Base-by-base conservation (phyloP, 75 land plant species). In the Ceratopteris richardii region DNA sequence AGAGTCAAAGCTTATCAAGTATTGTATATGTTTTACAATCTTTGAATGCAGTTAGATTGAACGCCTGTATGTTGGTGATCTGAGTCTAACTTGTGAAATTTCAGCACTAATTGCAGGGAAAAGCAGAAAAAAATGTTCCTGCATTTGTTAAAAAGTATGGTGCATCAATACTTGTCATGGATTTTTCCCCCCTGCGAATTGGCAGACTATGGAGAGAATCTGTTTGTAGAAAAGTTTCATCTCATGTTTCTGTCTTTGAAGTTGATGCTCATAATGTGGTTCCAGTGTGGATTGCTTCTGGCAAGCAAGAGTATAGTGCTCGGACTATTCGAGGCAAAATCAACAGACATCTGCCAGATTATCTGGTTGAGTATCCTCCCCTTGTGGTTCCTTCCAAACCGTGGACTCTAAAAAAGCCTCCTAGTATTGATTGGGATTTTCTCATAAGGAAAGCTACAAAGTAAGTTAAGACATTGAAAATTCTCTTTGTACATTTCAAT, bases 231-330 rank as follows among this genome's bases (percentile, higher is more conserved):
- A 64, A 79, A 54, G 65, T 81, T 24, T 52, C 61, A 24, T 65
- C 62, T 31, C 51, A 62, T 31, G 68, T 82, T 26, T 31, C 78
- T 18, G 72, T 94, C 16, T 82, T 79, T 58, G 94, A 89, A 74
- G 96, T 94, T 31, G 98, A 94, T 77, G 96, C 98, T 9, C 98
- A 94, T 62, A 94, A 94, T 53, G 70, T 94, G 2, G 96, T 94
- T 5, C 98, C 98, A 14, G 66, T 86, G 24, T 94, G 98, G 98
- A 60, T 65, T 19, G 98, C 98, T 28, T 94, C 96, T 0, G 72
- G 65, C 14, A 89, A 86, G 64, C 66, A 86, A 63, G 98, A 94
- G 61, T 86, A 89, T 52, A 56, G 82, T 56, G 98, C 98, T 2
- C 85, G 79, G 54, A 94, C 98, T 0, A 62, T 94, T 30, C 63